These are phyloP conservation scores for Septoria linicola DNA, from an alignment of 2,329 filamentous ascomycete species.

Conservation along the genomic window DNA sequence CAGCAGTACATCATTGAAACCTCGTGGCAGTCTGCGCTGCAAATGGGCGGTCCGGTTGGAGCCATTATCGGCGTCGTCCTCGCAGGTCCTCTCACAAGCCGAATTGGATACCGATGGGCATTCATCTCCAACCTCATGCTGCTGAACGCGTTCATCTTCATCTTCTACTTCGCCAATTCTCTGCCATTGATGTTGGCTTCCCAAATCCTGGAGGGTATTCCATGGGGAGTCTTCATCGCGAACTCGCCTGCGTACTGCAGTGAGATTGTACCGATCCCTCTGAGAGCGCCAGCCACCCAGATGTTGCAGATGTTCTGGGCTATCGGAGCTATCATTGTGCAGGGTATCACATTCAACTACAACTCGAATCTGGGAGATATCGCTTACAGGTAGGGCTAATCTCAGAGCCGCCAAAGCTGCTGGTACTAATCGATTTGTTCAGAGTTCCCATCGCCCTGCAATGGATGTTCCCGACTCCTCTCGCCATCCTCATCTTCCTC, in stretches of 20 bases:
- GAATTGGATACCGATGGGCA: constrained; percentile 58
- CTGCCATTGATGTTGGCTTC: constrained; percentile 39
- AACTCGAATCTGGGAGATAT: constrained; percentile 41
- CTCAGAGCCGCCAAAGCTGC: too few relatives aligned
- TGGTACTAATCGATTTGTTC: too few relatives aligned
- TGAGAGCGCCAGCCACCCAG: constrained; percentile 56
- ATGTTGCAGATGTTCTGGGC: constrained; percentile 64
- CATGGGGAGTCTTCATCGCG: constrained; percentile 64
- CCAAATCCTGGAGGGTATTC: constrained; percentile 59
- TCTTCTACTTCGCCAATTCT: constrained; percentile 51
- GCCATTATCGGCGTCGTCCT: constrained; percentile 59
- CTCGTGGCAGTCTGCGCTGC: constrained; percentile 58
- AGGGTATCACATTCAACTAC: constrained; percentile 49
- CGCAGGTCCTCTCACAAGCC: constrained; percentile 58
- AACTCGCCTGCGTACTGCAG: constrained; percentile 60
- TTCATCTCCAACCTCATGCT: constrained; percentile 54
- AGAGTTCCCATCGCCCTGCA: constrained; percentile 48
- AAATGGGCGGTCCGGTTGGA: constrained; percentile 54
- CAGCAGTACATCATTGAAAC: constrained; percentile 46
- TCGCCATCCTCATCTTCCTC: constrained; percentile 28
- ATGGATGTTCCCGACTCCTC: constrained; percentile 53
- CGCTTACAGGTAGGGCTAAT: too few relatives aligned
- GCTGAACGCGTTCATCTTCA: constrained; percentile 58
- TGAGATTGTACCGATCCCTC: constrained; percentile 57
- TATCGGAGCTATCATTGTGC: constrained; percentile 59